These are phyloP conservation scores for Caryopteris hybrid DNA, from an alignment of 305 asterid genomes.

Conservation along the genomic window DNA sequence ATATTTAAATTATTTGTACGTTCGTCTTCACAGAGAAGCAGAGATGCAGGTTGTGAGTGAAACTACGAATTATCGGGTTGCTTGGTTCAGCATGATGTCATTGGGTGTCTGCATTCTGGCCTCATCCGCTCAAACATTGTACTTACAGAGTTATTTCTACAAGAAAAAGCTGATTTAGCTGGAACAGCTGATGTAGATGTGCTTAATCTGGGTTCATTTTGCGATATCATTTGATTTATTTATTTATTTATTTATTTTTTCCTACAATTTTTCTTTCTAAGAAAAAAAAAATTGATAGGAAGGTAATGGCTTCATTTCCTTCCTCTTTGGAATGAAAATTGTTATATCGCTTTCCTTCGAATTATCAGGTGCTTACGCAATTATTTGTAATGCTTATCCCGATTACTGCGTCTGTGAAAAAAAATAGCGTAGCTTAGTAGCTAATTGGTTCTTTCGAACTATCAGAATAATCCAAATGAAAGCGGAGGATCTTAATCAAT, in stretches of 20 bases:
- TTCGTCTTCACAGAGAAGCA: conserved; percentile 52
- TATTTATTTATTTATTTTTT: too few relatives aligned
- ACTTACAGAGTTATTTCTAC: conserved; percentile 67
- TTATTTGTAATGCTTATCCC: not conserved
- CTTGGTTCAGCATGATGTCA: conserved; percentile 75
- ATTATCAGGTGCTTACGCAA: not conserved
- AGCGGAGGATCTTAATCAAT: too few relatives aligned
- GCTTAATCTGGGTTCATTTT: conserved; percentile 8
- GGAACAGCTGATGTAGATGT: not conserved
- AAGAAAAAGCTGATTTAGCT: conserved; percentile 80
- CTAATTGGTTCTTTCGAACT: too few relatives aligned
- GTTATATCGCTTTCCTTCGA: not conserved
- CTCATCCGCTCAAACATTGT: conserved; percentile 49
- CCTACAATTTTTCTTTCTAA: not conserved
- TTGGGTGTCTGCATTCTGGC: conserved; percentile 58
- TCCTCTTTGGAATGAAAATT: conserved; percentile 1
- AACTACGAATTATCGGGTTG: conserved; percentile 63
- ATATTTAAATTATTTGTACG: not conserved
- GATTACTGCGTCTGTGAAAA: too few relatives aligned
- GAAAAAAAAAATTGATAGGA: too few relatives aligned
- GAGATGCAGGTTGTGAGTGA: conserved; percentile 71
- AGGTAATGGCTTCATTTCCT: not conserved
- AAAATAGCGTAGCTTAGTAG: too few relatives aligned
- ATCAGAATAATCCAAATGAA: too few relatives aligned
- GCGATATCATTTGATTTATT: not conserved